These are phyloP conservation scores for Botrytis medusae DNA, from an alignment of 2,329 filamentous ascomycete genomes.

Conservation along the genomic window DNA sequence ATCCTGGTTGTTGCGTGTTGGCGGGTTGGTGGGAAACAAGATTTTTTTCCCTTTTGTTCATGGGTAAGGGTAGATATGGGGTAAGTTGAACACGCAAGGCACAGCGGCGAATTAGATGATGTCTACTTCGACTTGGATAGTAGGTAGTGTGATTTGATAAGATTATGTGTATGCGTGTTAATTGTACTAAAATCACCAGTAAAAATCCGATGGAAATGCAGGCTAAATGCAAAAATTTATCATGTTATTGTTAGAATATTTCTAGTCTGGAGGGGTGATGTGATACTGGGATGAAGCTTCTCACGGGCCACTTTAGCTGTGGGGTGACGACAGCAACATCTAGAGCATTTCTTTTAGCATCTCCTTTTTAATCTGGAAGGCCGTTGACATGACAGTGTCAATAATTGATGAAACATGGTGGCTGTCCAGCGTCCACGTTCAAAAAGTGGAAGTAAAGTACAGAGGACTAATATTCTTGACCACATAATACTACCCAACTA, in stretches of 20 bases:
- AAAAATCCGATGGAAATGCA: background rate
- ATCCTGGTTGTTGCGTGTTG: slow-evolving; percentile 14
- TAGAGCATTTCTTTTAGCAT: background rate
- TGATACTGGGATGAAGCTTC: background rate
- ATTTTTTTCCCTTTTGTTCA: slow-evolving; percentile 7
- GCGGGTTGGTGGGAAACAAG: slow-evolving; percentile 18
- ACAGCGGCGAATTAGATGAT: slow-evolving; percentile 3
- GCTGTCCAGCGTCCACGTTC: background rate
- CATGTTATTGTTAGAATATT: background rate
- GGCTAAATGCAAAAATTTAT: background rate
- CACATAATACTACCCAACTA: background rate
- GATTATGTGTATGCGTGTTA: background rate
- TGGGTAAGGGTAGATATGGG: background rate
- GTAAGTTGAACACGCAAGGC: slow-evolving; percentile 16
- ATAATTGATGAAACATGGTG: no score
- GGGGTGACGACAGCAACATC: slow-evolving; percentile 1
- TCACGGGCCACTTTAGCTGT: slow-evolving; percentile 9
- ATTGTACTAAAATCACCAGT: background rate
- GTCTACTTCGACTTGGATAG: background rate
- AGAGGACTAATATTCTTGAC: background rate
- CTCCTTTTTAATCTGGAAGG: background rate
- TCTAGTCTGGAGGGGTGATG: background rate
- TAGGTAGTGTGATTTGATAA: background rate
- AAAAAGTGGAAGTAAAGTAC: background rate
- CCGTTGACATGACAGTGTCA: background rate